Base-by-base conservation (phyloP, 768 basidiomycete species). In the Astraeus odoratus region DNA sequence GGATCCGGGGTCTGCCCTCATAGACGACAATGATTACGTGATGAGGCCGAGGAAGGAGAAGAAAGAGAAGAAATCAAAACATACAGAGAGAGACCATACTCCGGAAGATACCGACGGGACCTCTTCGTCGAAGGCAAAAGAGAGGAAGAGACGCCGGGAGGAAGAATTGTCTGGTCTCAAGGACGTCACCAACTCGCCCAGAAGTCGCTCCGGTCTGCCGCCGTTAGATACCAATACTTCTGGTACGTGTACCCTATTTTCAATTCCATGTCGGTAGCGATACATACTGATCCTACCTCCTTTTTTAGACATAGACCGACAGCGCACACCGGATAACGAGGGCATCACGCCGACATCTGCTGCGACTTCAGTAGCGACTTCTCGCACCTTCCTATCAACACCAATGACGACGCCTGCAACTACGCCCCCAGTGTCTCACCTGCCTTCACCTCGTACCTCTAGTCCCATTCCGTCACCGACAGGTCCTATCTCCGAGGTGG, bases 111-210 rank as follows among this genome's bases (percentile, higher is more conserved):
- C 41, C 20, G 58, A 57, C 39, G 54, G 50, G 30, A 53, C 58
- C 31, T 39, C 50, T 23, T 27, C 45, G 5, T 49, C 55, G 39
- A 64, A 61, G 44, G 44, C 61, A 24, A 67, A 66, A 44, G 74
- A 78, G 54, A 65, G 53, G 29, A 70, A 63, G 56, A 66, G 67
- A 46, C 66, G 66, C 60, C 64, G 58, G 39, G 67, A 66, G 24
- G 56, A 57, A 34, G 73, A 70, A 24, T 55, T 60, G 29, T 51
- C 59, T 47, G 58, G 66, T 50, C 64, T 81, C 47, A 81, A 79
- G 65, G 81, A 83, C 56, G 74, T 82, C 50, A 82, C 80, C 22
- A 82, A 79, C 58, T 74, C 78, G 5, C 73, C 75, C 16, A 62
- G 67, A 48, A 58, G 59, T 30, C 70, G 66, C 42, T 42, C 55